Evolutionary conservation across 148 eudicot species (phyloP).

Genomic region (Diospyros lotus): DNA sequence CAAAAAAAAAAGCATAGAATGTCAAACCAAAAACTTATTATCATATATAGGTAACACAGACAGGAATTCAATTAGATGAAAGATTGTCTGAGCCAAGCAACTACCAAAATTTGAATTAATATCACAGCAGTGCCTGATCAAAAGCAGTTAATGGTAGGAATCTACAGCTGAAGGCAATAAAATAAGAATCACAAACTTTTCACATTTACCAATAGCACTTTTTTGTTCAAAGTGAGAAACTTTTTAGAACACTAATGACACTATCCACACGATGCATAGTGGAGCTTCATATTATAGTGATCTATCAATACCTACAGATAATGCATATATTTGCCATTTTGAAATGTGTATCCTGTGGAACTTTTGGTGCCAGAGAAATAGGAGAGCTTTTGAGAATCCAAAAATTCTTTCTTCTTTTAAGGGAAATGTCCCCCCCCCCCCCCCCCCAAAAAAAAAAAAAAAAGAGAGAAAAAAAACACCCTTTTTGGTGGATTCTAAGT

Average conservation of each 20-base stretch:
- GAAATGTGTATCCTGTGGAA: too few species aligned
- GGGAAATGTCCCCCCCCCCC: too few species aligned
- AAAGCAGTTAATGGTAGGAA: conserved; percentile 1
- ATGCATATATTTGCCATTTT: not conserved
- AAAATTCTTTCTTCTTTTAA: too few species aligned
- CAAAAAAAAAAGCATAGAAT: not conserved
- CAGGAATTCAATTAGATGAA: too few species aligned
- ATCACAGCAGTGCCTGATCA: not conserved
- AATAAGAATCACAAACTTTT: not conserved
- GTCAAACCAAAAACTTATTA: not conserved
- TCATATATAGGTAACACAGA: too few species aligned
- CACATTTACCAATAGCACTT: not conserved
- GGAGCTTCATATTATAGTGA: not conserved
- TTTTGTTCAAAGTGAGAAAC: not conserved
- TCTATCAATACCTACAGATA: not conserved
- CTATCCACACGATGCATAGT: not conserved
- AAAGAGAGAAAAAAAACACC: too few species aligned
- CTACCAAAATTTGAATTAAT: not conserved
- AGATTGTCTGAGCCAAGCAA: not conserved
- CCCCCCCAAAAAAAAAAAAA: too few species aligned
- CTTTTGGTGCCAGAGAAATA: too few species aligned
- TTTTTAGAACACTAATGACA: conserved; percentile 1
- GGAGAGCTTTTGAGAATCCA: too few species aligned
- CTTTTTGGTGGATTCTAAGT: too few species aligned
- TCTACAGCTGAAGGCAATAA: not conserved